A percentile compares a stretch with the other conserved stretches of the same genome.
Evolutionary conservation across 2,329 filamentous ascomycete species (phyloP).

Genomic region (Cladobotryum protrusum): DNA sequence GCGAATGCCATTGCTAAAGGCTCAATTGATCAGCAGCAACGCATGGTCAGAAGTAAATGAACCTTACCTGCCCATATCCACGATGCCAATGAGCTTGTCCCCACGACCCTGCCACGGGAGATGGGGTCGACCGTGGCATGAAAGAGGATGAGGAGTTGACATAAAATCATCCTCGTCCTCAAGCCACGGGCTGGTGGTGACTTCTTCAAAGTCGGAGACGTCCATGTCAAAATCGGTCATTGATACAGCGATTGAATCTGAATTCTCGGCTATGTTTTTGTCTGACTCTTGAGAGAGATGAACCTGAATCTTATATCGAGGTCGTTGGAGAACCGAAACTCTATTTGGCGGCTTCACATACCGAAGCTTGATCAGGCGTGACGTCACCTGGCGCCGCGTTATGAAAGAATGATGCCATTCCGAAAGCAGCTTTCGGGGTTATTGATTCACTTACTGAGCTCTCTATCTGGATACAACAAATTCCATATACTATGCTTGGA

Average conservation of each 20-base stretch:
- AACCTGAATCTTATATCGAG: neutral
- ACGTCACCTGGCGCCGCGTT: slow-evolving; percentile 2
- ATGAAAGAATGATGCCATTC: too few species aligned
- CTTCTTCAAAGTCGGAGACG: slow-evolving; percentile 8
- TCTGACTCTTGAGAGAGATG: neutral
- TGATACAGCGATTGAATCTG: neutral
- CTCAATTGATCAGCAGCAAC: neutral
- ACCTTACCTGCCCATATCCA: slow-evolving; percentile 33
- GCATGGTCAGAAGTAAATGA: neutral
- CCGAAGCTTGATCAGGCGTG: slow-evolving; percentile 5
- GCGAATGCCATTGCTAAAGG: slow-evolving; percentile 59
- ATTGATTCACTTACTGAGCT: too few species aligned
- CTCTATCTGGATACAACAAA: too few species aligned
- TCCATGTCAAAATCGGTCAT: neutral
- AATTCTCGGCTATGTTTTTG: neutral
- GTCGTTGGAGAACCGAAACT: slow-evolving; percentile 5
- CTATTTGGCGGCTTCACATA: neutral
- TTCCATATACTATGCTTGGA: too few species aligned
- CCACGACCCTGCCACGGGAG: slow-evolving; percentile 26
- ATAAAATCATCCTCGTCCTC: slow-evolving; percentile 3
- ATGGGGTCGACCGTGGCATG: slow-evolving; percentile 7
- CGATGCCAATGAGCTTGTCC: slow-evolving; percentile 25
- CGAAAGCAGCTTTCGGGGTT: too few species aligned
- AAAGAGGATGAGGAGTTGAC: neutral
- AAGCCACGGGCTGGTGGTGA: slow-evolving; percentile 1